These are phyloP conservation scores for Ustilago sp. DNA, from an alignment of 1,284 basidiomycete genomes.

Conservation along the genomic window DNA sequence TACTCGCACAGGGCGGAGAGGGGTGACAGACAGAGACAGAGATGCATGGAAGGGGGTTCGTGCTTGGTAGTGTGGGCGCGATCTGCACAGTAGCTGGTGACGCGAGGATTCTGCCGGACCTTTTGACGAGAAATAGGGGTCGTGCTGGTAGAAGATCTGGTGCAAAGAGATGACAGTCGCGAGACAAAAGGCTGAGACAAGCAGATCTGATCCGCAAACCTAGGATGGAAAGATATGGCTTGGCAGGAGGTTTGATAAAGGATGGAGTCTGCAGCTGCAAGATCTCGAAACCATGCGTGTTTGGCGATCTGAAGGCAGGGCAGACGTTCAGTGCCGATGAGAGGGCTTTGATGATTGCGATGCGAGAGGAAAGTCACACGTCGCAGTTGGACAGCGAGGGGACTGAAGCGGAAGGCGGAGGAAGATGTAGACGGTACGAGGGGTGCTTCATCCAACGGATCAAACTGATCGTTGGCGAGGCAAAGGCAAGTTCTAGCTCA, in stretches of 20 bases:
- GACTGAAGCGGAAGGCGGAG: not conserved
- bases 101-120: not conserved
- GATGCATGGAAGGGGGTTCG: not conserved
- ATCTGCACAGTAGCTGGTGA: not conserved
- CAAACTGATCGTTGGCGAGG: not conserved
- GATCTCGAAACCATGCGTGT: constrained; percentile 6
- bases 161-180: not conserved
- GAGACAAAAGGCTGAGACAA: not conserved
- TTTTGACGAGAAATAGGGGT: not conserved
- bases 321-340: not conserved
- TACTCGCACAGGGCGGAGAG: not conserved
- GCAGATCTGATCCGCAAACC: not conserved
- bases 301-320: not conserved
- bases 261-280: not conserved
- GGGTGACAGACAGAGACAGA: not conserved
- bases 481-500: not conserved
- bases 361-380: not conserved
- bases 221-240: not conserved
- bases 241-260: constrained; percentile 1
- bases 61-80: not conserved
- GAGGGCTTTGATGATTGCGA: not conserved
- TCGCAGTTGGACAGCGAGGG: not conserved
- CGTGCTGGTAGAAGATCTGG: constrained; percentile 6
- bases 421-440: not conserved
- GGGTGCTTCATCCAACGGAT: constrained; percentile 2